Base-by-base conservation (phyloP, 1,284 basidiomycete genomes). In the Lentinula novae-zelandiae region DNA sequence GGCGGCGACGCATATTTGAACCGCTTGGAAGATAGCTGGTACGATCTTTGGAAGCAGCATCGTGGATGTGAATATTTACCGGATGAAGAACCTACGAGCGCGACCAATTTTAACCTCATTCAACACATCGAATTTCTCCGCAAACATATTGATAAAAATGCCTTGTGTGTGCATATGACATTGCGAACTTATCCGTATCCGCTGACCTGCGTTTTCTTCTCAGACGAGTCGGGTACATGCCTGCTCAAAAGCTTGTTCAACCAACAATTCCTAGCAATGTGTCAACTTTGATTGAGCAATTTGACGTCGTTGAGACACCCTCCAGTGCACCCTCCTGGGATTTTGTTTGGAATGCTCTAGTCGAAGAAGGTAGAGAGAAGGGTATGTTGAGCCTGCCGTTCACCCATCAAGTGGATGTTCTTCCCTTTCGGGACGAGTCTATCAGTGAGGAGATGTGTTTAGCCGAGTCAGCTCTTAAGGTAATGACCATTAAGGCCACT, bases 1-100 rank as follows among this genome's bases (percentile, higher is more conserved):
- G 88, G 87, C 17, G 87, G 86, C 58, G 86, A 89, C 57, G 78
- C 86, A 1, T 96, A 95, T 71, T 78, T 91, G 63, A 83, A 84
- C 46, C 85, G 92, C 4, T 78, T 97, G 20, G 92, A 95, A 71
- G 87, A 92, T 50, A 83, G 82, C 52, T 97, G 92, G 92, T 79
- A 87, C 70, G 79, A 86, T 2, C 71, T 95, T 9, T 95, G 92
- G 89, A 62, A 82, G 39, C 80, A 83, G 64, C 80, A 93, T 68
- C 82, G 89, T 61, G 89, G 87, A 2, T 85, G 86, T 0, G 74
- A 79, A 12, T 75, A 78, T 40, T 78, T 97, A 38, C 86, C 85
- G 0, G 95, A 97, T 67, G 80, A 83, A 5, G 81, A 93, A 67
- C 85, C 84, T 5, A 73, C 76, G 22, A 90, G 87, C 69, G 74